Conservation (phyloP, 352 stramenopile species). For the Phytophthora kernoviae region DNA sequence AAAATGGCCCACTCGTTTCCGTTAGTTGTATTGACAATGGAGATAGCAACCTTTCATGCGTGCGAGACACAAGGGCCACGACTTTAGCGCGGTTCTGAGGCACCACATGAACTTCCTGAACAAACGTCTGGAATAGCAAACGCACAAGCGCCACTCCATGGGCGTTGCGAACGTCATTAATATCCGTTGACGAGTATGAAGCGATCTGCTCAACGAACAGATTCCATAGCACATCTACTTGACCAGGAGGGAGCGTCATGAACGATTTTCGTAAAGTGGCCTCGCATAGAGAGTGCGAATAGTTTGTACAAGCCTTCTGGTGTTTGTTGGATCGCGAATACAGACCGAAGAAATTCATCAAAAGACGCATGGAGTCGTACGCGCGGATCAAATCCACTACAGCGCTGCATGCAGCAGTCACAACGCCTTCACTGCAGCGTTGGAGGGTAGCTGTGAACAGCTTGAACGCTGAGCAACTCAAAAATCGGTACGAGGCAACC, state of each 20-base stretch:
- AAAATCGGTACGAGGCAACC: conserved; percentile 68
- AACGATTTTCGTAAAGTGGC: conserved; percentile 67
- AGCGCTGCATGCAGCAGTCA: conserved; percentile 36
- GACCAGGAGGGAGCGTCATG: conserved; percentile 71
- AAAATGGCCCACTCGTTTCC: conserved; percentile 27
- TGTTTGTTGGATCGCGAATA: conserved; percentile 35
- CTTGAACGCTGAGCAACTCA: conserved; percentile 48
- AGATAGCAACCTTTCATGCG: conserved; percentile 57
- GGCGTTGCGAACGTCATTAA: conserved; percentile 13
- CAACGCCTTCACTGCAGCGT: conserved; percentile 3
- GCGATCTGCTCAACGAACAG: conserved; percentile 63
- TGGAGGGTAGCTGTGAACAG: conserved; percentile 11
- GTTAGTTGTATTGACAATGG: conserved; percentile 30
- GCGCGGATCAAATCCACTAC: conserved; percentile 69
- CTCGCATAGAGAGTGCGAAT: conserved; percentile 49
- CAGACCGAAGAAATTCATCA: conserved; percentile 60
- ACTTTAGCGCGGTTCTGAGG: conserved; percentile 76
- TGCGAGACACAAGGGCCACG: conserved; percentile 47
- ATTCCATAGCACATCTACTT: conserved; percentile 79
- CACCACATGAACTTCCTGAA: conserved; percentile 84
- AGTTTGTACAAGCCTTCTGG: conserved; percentile 54
- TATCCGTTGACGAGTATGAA: conserved; percentile 14
- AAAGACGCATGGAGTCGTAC: conserved; percentile 85
- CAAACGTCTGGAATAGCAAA: conserved; percentile 75
- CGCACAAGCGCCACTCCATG: conserved; percentile 57